Conservation (phyloP, 495 filamentous ascomycete species). For the Staphylotrichum longicolle region DNA sequence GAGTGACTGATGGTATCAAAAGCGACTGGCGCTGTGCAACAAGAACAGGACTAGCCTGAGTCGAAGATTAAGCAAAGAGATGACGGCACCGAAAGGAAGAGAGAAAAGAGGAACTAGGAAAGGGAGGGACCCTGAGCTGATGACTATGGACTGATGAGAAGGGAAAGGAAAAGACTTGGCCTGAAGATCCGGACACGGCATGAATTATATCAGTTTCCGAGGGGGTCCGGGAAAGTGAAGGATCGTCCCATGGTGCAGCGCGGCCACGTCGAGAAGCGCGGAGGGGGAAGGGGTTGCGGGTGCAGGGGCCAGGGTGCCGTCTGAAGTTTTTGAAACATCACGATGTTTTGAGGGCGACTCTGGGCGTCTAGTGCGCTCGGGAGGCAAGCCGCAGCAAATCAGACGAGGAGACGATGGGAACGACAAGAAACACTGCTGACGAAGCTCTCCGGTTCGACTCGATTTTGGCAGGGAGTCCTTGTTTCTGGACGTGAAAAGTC, state of each 20-base stretch:
- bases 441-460: neutral
- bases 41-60: constrained; percentile 48
- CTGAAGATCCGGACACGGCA: constrained; percentile 29
- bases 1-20: constrained; percentile 29
- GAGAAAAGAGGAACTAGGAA: constrained; percentile 26
- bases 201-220: constrained; percentile 33
- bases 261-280: constrained; percentile 20
- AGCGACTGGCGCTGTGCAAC: constrained; percentile 51
- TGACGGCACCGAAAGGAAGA: constrained; percentile 30
- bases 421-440: constrained; percentile 9
- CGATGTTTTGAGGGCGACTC: constrained; percentile 31
- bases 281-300: constrained; percentile 22
- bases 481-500: neutral
- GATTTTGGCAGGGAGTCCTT: neutral
- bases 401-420: constrained; percentile 6
- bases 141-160: constrained; percentile 33
- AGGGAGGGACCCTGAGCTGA: constrained; percentile 17
- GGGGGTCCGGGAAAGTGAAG: constrained; percentile 24
- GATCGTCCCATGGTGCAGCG: constrained; percentile 32
- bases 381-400: constrained; percentile 6
- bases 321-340: constrained; percentile 37
- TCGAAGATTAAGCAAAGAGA: constrained; percentile 34
- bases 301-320: constrained; percentile 21
- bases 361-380: constrained; percentile 19
- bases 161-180: constrained; percentile 27